phyloP scores from a whole-genome alignment of 1,284 basidiomycete species.

The Ustilago xerochloae region DNA sequence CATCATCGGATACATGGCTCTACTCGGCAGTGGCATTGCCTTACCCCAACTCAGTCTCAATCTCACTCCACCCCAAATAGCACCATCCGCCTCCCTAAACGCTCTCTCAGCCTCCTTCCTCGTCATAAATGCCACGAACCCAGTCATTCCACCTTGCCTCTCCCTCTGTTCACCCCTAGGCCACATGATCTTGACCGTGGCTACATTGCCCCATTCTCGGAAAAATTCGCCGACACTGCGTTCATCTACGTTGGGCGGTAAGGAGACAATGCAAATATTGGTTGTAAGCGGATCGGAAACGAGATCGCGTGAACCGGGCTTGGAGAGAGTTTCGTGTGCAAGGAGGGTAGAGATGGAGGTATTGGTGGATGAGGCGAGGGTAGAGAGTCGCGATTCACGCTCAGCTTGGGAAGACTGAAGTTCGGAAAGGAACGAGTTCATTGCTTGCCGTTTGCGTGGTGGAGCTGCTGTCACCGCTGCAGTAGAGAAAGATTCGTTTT shows the following conservation, averaged over 20 bases:
- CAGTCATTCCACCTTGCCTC: constrained; percentile 81
- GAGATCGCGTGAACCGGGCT: constrained; percentile 80
- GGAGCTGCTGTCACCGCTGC: constrained; percentile 25
- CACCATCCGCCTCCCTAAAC: constrained; percentile 85
- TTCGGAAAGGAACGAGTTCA: constrained; percentile 54
- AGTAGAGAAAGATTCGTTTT: background rate
- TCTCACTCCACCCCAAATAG: constrained; percentile 87
- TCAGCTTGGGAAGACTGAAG: constrained; percentile 78
- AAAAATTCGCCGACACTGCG: constrained; percentile 86
- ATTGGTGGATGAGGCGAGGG: constrained; percentile 22
- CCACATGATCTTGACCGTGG: constrained; percentile 70
- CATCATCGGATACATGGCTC: constrained; percentile 30
- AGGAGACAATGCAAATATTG: constrained; percentile 86
- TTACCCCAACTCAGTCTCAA: constrained; percentile 95
- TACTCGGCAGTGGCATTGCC: constrained; percentile 81
- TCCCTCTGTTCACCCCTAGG: constrained; percentile 71
- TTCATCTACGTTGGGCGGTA: constrained; percentile 86
- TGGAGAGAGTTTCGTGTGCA: constrained; percentile 81
- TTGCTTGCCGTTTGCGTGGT: constrained; percentile 43
- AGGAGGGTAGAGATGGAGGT: constrained; percentile 39
- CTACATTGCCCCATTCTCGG: constrained; percentile 73
- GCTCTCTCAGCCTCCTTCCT: constrained; percentile 88
- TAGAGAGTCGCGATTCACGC: constrained; percentile 79
- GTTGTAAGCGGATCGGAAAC: constrained; percentile 84
- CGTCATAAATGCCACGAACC: constrained; percentile 96